Evolutionary conservation across 441 rosid species (phyloP).

Genomic region (Pelargonium australe): DNA sequence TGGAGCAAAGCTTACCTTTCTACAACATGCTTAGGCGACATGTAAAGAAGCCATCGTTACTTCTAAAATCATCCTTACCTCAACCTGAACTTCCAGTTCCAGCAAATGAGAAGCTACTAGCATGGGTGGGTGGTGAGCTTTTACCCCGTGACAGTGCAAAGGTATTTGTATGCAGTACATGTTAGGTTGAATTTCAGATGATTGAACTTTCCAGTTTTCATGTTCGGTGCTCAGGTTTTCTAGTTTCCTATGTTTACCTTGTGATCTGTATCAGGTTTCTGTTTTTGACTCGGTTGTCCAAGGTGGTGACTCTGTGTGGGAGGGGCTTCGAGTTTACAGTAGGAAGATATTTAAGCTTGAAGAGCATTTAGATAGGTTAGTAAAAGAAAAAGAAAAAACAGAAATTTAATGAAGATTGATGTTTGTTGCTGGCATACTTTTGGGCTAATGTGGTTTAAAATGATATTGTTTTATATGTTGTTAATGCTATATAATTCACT

Average conservation of each 20-base stretch:
- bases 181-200: background rate
- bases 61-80: constrained; percentile 41
- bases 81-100: constrained; percentile 76
- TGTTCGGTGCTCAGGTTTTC: background rate
- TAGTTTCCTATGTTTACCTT: constrained; percentile 15
- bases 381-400: constrained; percentile 9
- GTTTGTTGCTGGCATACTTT: constrained; percentile 1
- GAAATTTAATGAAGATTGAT: constrained; percentile 4
- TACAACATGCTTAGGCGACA: constrained; percentile 63
- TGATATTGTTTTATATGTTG: background rate
- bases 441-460: background rate
- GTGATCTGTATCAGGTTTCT: constrained; percentile 50
- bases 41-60: constrained; percentile 38
- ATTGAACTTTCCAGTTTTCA: background rate
- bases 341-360: constrained; percentile 80
- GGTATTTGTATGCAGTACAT: constrained; percentile 31
- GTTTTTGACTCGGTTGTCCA: constrained; percentile 87
- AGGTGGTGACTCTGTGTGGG: constrained; percentile 95
- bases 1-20: constrained; percentile 75
- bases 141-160: constrained; percentile 78
- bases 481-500: background rate
- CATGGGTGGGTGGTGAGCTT: constrained; percentile 90
- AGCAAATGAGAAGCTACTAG: constrained; percentile 63
- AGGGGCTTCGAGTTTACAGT: constrained; percentile 71
- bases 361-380: constrained; percentile 78